Conservation (phyloP, 1,284 basidiomycete species). For the Thecaphora frezii region DNA sequence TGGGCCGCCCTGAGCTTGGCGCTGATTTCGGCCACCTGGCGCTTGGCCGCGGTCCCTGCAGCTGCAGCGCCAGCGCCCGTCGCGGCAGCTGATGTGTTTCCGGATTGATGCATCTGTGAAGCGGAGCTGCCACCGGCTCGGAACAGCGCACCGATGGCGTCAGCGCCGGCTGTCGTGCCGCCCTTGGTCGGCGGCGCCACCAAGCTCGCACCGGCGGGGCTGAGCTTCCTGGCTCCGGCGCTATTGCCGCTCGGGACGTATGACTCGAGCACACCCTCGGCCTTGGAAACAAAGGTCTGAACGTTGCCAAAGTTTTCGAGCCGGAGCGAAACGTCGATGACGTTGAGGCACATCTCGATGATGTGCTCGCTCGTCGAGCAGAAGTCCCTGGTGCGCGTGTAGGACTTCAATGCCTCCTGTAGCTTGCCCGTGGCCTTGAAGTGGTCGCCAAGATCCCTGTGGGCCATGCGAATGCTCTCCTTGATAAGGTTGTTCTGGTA, state of each 20-base stretch:
- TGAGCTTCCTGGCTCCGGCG: constrained; percentile 53
- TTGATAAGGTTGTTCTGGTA: constrained; percentile 90
- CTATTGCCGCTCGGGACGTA: constrained; percentile 64
- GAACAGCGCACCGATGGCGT: constrained; percentile 56
- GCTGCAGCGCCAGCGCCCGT: neutral
- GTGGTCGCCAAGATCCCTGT: constrained; percentile 78
- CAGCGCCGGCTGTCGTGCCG: constrained; percentile 36
- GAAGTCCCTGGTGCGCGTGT: constrained; percentile 80
- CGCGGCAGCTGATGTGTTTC: neutral
- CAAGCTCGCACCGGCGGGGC: constrained; percentile 15
- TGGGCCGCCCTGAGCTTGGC: constrained; percentile 77
- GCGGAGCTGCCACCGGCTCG: constrained; percentile 44
- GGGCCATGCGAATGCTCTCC: constrained; percentile 86
- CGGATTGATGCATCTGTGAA: constrained; percentile 3
- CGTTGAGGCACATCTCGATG: constrained; percentile 68
- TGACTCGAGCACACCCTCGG: constrained; percentile 79
- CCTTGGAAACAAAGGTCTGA: constrained; percentile 84
- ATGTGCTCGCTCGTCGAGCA: constrained; percentile 81
- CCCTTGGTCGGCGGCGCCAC: constrained; percentile 34
- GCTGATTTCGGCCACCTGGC: constrained; percentile 61
- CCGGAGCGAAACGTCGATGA: constrained; percentile 70
- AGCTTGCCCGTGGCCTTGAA: constrained; percentile 73
- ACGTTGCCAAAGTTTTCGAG: constrained; percentile 79
- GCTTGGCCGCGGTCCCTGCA: constrained; percentile 13
- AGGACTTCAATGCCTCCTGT: constrained; percentile 71